Evolutionary conservation across 1,139 yeast species (phyloP), one percentile per base, ranked within the genome.

Genomic region (Wickerhamomyces sp.): DNA sequence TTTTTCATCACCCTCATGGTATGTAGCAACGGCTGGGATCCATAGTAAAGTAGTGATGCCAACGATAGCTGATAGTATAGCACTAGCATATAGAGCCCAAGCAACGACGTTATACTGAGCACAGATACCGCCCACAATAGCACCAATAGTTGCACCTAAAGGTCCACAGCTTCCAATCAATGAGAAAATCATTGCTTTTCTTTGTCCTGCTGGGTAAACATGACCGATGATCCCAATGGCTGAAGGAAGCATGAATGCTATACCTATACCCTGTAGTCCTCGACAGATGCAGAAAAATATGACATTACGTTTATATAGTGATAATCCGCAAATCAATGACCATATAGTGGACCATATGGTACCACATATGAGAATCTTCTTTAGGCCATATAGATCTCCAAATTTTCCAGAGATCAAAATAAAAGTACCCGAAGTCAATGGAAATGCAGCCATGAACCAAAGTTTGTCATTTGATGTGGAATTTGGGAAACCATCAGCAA

Each of bases 391-490:
- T 8, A 75, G 58, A 48, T 76, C 82, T 22, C 81, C 82, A 33
- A 74, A 49, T 42, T 71, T 66, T 6, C 80, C 79, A 39, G 76
- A 67, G 4, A 74, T 61, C 28, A 75, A 55, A 32, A 75, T 74
- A 46, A 74, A 71, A 0, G 80, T 74, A 13, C 81, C 81, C 13
- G 76, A 69, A 0, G 78, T 73, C 37, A 76, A 56, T 1, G 81
- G 77, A 49, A 71, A 75, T 0, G 80, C 70, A 4, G 79, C 78
- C 74, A 74, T 68, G 39, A 74, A 69, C 82, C 82, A 76, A 3
- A 73, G 68, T 44, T 69, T 55, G 28, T 58, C 59, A 14, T 43
- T 45, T 1, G n/a, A n/a, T n/a, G 49, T 41, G 14, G 27, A 7
- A 14, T 62, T 49, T 1, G 50, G 36, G 33, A 64, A 56, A 3